A percentile compares a stretch with the other conserved stretches of the same genome.
phyloP scores from a whole-genome alignment of 2,329 filamentous ascomycete species.

The Microdochium nivale region DNA sequence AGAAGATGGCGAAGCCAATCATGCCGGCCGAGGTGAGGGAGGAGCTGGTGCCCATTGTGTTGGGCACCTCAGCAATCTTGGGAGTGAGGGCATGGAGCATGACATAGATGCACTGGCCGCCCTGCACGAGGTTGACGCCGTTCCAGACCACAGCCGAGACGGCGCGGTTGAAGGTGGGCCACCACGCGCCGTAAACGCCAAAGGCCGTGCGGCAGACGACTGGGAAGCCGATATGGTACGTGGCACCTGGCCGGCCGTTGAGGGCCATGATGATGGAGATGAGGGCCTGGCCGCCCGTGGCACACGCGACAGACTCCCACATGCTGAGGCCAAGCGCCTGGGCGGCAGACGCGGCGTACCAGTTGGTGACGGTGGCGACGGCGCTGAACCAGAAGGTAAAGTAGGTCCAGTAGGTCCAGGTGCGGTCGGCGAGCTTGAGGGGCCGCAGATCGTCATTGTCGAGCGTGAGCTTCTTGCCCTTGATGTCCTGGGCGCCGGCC shows the following conservation, averaged over 20 bases:
- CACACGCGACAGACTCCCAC: constrained; percentile 36
- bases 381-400: constrained; percentile 33
- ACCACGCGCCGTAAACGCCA: constrained; percentile 33
- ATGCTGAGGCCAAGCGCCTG: constrained; percentile 34
- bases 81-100: constrained; percentile 33
- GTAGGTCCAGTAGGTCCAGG: constrained; percentile 30
- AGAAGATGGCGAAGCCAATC: constrained; percentile 32
- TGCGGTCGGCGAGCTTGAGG: constrained; percentile 27
- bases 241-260: constrained; percentile 31
- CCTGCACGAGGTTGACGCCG: constrained; percentile 28
- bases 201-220: constrained; percentile 31
- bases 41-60: constrained; percentile 28
- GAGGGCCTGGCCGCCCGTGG: constrained; percentile 30
- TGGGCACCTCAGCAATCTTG: constrained; percentile 25
- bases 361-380: constrained; percentile 25
- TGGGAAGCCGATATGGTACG: constrained; percentile 33
- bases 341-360: constrained; percentile 28
- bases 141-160: constrained; percentile 37
- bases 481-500: background rate
- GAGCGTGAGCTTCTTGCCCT: constrained; percentile 18
- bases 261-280: constrained; percentile 30
- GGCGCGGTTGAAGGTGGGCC: constrained; percentile 33
- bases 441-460: constrained; percentile 32
- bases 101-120: constrained; percentile 20
- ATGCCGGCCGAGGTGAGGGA: constrained; percentile 29